phyloP scores from a whole-genome alignment of 768 basidiomycete species.

The Kwoniella mangroviensis region DNA sequence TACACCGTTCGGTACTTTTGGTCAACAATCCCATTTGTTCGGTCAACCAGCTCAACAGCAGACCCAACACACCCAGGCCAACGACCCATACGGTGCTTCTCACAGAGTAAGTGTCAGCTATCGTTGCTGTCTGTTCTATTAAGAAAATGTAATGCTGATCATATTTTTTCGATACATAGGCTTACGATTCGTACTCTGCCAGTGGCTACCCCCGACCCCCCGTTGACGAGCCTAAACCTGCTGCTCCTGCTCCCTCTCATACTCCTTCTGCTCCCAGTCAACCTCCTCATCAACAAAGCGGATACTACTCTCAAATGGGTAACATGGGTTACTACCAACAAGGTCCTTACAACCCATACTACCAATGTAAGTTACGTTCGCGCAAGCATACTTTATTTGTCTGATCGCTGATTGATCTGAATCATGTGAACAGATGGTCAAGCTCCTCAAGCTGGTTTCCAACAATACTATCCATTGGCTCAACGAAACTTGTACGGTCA shows the following conservation, averaged over 20 bases:
- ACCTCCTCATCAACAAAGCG: slow-evolving; percentile 49
- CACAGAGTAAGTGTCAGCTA: slow-evolving; percentile 41
- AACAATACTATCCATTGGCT: slow-evolving; percentile 55
- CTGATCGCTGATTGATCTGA: not conserved
- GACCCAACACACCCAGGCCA: slow-evolving; percentile 40
- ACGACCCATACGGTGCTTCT: slow-evolving; percentile 47
- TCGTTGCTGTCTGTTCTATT: not conserved
- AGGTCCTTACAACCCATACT: slow-evolving; percentile 58
- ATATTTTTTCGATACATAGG: slow-evolving; percentile 11
- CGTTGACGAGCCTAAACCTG: slow-evolving; percentile 50
- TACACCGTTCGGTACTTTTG: slow-evolving; percentile 43
- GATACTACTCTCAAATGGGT: slow-evolving; percentile 50
- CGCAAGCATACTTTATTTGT: not conserved
- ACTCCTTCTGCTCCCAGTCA: slow-evolving; percentile 36
- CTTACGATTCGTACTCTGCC: slow-evolving; percentile 56
- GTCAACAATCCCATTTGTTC: slow-evolving; percentile 45
- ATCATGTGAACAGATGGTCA: slow-evolving; percentile 37
- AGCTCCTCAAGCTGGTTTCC: slow-evolving; percentile 54
- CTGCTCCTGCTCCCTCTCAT: slow-evolving; percentile 38
- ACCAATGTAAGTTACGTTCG: slow-evolving; percentile 50
- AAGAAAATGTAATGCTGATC: slow-evolving; percentile 3
- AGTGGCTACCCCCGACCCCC: slow-evolving; percentile 54
- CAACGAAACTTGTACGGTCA: slow-evolving; percentile 53
- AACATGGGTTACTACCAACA: slow-evolving; percentile 56
- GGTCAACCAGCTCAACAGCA: slow-evolving; percentile 44